A percentile compares a stretch with the other conserved stretches of the same genome.
phyloP scores from a whole-genome alignment of 768 basidiomycete genomes.

The Termitomyces sp. region DNA sequence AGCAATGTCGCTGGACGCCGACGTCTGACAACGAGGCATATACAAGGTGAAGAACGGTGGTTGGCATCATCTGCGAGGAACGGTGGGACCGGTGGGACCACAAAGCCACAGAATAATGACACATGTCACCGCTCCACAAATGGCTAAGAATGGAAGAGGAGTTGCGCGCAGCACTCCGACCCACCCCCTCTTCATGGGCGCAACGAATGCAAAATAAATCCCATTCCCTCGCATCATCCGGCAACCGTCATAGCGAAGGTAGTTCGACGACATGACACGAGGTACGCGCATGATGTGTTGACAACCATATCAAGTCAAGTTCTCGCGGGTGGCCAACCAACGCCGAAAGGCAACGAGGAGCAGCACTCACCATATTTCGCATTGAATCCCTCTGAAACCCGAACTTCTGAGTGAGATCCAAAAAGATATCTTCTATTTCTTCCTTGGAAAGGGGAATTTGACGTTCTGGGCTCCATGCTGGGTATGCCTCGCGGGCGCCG shows the following conservation, averaged over 20 bases:
- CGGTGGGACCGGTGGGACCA: neutral
- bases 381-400: conserved; percentile 95
- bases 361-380: conserved; percentile 79
- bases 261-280: neutral
- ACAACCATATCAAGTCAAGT: conserved; percentile 4
- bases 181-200: neutral
- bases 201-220: neutral
- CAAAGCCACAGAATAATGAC: neutral
- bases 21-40: neutral
- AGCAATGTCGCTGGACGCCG: neutral
- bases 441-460: conserved; percentile 98
- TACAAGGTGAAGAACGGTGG: too few species aligned
- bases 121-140: neutral
- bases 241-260: neutral
- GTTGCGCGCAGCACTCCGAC: neutral
- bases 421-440: conserved; percentile 97
- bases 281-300: conserved; percentile 2
- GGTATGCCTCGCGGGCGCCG: conserved; percentile 78
- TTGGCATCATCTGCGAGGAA: neutral
- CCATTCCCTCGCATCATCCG: too few species aligned
- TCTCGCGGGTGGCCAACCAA: conserved; percentile 9
- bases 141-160: conserved; percentile 4
- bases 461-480: conserved; percentile 89
- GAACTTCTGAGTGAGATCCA: conserved; percentile 97
- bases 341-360: conserved; percentile 1